phyloP scores from a whole-genome alignment of 345 rosid genomes.

The Mangifera indica region DNA sequence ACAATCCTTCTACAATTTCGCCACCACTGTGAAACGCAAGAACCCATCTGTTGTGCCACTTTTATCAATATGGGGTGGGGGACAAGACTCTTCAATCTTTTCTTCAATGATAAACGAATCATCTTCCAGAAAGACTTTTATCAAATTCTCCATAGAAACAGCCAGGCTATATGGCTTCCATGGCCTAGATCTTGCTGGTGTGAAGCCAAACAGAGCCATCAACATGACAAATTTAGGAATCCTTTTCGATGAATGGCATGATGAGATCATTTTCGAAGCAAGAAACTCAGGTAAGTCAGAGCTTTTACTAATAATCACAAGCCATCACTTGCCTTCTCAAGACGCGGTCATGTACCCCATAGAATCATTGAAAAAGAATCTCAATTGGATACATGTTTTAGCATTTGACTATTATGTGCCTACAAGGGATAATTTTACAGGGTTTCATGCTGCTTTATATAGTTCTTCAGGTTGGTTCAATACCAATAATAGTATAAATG shows the following conservation, averaged over 20 bases:
- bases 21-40: conserved; percentile 15
- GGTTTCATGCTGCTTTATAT: conserved; percentile 30
- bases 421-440: conserved; percentile 19
- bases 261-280: conserved; percentile 21
- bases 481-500: conserved; percentile 13
- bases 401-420: conserved; percentile 35
- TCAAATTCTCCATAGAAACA: conserved; percentile 23
- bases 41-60: conserved; percentile 24
- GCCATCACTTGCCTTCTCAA: background rate
- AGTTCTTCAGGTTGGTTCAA: conserved; percentile 10
- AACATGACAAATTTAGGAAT: conserved; percentile 24
- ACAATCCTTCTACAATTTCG: conserved; percentile 22
- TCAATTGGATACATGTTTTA: conserved; percentile 20
- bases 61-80: conserved; percentile 15
- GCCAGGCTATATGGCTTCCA: conserved; percentile 29
- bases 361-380: conserved; percentile 19
- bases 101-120: conserved; percentile 16
- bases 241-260: conserved; percentile 37
- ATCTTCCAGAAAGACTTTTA: conserved; percentile 14
- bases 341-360: conserved; percentile 21
- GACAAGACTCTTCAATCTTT: background rate
- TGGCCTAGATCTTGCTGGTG: conserved; percentile 31
- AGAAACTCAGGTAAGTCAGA: conserved; percentile 16
- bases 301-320: conserved; percentile 23
- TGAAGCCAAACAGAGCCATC: conserved; percentile 9